Base-by-base conservation (phyloP, 2,329 filamentous ascomycete species). In the Aspergillaceae sp. region DNA sequence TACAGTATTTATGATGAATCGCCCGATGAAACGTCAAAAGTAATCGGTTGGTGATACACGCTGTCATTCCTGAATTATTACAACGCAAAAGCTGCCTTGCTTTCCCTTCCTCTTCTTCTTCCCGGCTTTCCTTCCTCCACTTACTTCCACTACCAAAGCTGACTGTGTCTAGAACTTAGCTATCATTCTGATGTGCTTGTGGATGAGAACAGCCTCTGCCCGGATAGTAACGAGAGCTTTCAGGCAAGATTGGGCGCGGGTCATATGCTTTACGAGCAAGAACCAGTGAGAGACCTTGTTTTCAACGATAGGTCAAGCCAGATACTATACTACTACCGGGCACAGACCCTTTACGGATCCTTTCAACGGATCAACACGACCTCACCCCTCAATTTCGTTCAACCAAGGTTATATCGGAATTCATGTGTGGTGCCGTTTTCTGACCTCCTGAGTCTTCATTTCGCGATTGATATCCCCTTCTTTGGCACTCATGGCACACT, bases 391-490 rank as follows among this genome's bases (percentile, higher is more conserved):
- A 40, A 38, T 9, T 26, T 41, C 10, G 49, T 40, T n/a, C 48
- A 49, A n/a, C 53, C 57, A n/a, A 52, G 33, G 28, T 30, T 53
- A 28, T 51, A 52, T 40, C 43, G 44, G 6, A 65, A 65, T 41
- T 48, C 46, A 19, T 58, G 54, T 37, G 48, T 43, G 10, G 59
- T 63, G 10, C 42, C 42, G 44, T 64, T 61, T 37, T 55, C 56
- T 1, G 43, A 53, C 10, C 50, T 46, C 2, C 45, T 62, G 7
- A 51, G 48, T 8, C 59, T 68, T 32, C 46, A 47, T 4, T 70
- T 70, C 52, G 58, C 60, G 2, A 63, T 71, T 28, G 65, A 49
- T 5, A 63, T 69, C 6, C 68, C 68, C 1, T 70, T 71, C 48
- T 70, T 60, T 50, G 60, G 57, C 19, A 66, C 59, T 0, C 68